Percentiles rank a stretch among this genome's conserved stretches.
Evolutionary conservation across 352 stramenopile species (phyloP).

Genomic region (Globisporangium ultimum): DNA sequence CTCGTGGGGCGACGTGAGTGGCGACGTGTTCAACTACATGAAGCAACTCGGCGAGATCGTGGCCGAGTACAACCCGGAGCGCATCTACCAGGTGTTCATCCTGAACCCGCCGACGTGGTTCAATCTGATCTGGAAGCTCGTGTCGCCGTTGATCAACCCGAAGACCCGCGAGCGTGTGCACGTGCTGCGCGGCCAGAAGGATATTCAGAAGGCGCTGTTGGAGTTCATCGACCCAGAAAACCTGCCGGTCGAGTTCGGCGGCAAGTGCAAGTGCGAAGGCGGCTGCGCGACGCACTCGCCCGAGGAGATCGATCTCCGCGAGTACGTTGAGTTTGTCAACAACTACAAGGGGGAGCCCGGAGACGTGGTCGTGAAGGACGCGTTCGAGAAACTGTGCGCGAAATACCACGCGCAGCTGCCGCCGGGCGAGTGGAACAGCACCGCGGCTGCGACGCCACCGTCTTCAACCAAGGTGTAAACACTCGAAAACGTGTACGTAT

Average conservation of each 20-base stretch:
- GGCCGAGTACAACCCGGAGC: slow-evolving; percentile 74
- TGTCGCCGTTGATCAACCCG: slow-evolving; percentile 64
- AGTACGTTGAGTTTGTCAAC: slow-evolving; percentile 59
- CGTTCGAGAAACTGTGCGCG: slow-evolving; percentile 38
- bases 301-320: slow-evolving; percentile 60
- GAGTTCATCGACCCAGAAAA: slow-evolving; percentile 65
- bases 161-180: slow-evolving; percentile 75
- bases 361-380: slow-evolving; percentile 24
- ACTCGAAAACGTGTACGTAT: neutral
- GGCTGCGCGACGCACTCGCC: slow-evolving; percentile 60
- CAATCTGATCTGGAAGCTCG: slow-evolving; percentile 78
- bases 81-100: slow-evolving; percentile 70
- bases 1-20: slow-evolving; percentile 64
- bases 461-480: neutral
- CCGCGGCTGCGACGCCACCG: neutral
- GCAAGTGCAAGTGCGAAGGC: slow-evolving; percentile 53
- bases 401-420: slow-evolving; percentile 48
- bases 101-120: slow-evolving; percentile 74
- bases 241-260: slow-evolving; percentile 62
- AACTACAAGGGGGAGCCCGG: slow-evolving; percentile 26
- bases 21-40: slow-evolving; percentile 67
- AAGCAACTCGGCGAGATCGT: slow-evolving; percentile 60
- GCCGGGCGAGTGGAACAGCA: slow-evolving; percentile 1
- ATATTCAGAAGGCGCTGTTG: slow-evolving; percentile 66
- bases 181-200: slow-evolving; percentile 58